phyloP scores from a whole-genome alignment of 1,284 basidiomycete genomes.

The Fomes fomentarius region DNA sequence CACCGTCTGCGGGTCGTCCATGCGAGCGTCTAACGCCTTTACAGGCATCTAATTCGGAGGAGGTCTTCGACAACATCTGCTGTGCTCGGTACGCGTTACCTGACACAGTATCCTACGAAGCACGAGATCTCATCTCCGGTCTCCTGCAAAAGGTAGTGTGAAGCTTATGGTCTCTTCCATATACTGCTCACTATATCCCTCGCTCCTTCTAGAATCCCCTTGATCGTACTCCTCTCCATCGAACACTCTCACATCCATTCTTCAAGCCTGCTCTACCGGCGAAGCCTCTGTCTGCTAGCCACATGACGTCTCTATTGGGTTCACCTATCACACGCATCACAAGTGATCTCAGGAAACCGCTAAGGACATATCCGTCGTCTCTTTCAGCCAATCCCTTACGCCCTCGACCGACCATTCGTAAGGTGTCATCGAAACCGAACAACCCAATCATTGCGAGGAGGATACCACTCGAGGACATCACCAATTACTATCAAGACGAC shows the following conservation, averaged over 20 bases:
- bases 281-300: not conserved
- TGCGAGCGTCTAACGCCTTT: too few relatives aligned
- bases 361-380: conserved; percentile 7
- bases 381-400: conserved; percentile 9
- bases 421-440: not conserved
- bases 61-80: conserved; percentile 27
- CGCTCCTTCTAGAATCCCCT: conserved; percentile 26
- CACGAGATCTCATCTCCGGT: conserved; percentile 22
- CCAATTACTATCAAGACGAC: conserved; percentile 10
- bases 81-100: conserved; percentile 16
- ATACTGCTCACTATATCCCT: not conserved
- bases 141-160: conserved; percentile 25
- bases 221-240: conserved; percentile 27
- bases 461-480: conserved; percentile 15
- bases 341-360: not conserved
- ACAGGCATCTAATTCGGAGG: conserved; percentile 15
- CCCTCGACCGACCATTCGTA: not conserved
- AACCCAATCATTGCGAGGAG: not conserved
- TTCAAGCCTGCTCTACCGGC: conserved; percentile 22
- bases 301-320: not conserved
- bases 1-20: too few relatives aligned
- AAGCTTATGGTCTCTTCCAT: not conserved
- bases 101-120: conserved; percentile 13
- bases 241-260: conserved; percentile 28
- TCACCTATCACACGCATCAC: not conserved